These are phyloP conservation scores for Perilla frutescens DNA, from an alignment of 257 asterid genomes.

Conservation along the genomic window DNA sequence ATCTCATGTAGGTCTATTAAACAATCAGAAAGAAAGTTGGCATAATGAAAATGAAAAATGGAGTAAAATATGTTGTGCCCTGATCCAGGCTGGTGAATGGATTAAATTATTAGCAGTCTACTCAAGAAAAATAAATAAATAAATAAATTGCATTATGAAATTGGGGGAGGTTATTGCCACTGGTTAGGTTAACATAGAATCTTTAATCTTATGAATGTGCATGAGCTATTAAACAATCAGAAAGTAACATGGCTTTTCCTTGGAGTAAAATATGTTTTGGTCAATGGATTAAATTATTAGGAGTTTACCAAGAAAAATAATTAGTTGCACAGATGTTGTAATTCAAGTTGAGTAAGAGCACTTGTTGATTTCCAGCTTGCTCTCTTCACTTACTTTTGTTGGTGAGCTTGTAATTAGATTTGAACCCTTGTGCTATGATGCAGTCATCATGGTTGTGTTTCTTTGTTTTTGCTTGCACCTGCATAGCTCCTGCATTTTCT, in stretches of 20 bases:
- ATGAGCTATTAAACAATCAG: not conserved
- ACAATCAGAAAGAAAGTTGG: too few species aligned
- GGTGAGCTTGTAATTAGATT: not conserved
- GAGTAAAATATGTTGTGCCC: too few species aligned
- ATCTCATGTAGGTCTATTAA: too few species aligned
- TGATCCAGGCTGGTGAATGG: too few species aligned
- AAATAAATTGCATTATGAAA: too few species aligned
- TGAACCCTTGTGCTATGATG: constrained; percentile 22
- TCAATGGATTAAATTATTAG: not conserved
- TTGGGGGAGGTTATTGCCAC: constrained; percentile 19
- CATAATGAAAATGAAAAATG: too few species aligned
- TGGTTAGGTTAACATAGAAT: too few species aligned
- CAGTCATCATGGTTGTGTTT: constrained; percentile 33
- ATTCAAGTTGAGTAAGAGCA: not conserved
- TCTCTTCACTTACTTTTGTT: not conserved
- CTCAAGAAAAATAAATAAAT: too few species aligned
- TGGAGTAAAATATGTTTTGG: not conserved
- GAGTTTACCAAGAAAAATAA: too few species aligned
- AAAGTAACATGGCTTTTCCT: constrained; percentile 10
- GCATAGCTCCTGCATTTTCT: constrained; percentile 42
- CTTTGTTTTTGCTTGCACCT: constrained; percentile 30
- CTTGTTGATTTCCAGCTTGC: not conserved
- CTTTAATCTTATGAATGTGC: too few species aligned
- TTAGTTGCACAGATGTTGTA: not conserved
- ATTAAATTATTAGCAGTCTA: too few species aligned